These are phyloP conservation scores for Botrytis tulipae DNA, from an alignment of 2,329 filamentous ascomycete species.

Conservation along the genomic window DNA sequence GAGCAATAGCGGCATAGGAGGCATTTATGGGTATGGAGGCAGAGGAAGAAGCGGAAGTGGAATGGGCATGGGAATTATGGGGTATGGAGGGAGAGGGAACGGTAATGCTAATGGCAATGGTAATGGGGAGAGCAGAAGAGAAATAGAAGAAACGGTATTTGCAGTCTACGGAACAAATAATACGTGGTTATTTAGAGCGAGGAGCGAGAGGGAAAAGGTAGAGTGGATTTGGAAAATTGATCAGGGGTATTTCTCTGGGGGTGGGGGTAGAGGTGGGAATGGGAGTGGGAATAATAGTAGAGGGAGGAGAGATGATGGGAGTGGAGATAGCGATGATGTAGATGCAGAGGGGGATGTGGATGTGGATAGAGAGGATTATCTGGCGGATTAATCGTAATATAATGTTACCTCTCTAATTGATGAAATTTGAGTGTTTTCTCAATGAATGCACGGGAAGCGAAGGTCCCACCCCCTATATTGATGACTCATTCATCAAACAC, in stretches of 20 bases:
- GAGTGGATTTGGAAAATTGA: conserved; percentile 98
- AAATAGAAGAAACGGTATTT: conserved; percentile 59
- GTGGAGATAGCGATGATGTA: neutral
- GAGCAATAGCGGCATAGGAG: conserved; percentile 33
- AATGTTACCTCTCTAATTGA: neutral
- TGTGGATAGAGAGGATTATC: conserved; percentile 11
- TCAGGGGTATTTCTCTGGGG: conserved; percentile 49
- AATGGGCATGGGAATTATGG: neutral
- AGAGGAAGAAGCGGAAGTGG: conserved; percentile 10
- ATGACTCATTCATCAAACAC: neutral
- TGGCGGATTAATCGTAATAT: conserved; percentile 3
- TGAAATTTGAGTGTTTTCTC: no score
- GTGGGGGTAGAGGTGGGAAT: conserved; percentile 17
- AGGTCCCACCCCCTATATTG: neutral
- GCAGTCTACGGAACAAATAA: conserved; percentile 93
- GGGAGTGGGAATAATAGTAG: neutral
- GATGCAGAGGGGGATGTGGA: neutral
- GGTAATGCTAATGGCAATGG: conserved; percentile 19
- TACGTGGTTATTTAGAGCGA: conserved; percentile 89
- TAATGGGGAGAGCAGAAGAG: conserved; percentile 35
- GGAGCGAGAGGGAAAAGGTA: conserved; percentile 87
- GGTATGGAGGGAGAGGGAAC: neutral
- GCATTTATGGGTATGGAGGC: neutral
- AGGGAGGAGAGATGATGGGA: neutral
- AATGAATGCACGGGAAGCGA: no score